These are phyloP conservation scores for Zygnema circumcarinatum DNA, from an alignment of 139 green algal species.

Conservation along the genomic window DNA sequence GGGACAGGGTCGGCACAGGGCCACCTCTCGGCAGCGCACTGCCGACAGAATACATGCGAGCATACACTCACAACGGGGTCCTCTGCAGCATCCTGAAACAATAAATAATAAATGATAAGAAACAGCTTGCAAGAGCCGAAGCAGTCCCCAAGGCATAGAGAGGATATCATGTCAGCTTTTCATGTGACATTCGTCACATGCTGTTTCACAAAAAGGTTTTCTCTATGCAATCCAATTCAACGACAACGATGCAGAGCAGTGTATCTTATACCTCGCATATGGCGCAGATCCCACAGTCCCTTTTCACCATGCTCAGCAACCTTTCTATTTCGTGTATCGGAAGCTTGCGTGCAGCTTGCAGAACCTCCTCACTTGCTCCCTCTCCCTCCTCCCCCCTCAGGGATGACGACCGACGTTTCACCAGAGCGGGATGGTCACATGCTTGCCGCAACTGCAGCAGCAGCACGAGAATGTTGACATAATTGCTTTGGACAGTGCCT, in stretches of 20 bases:
- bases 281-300: not conserved
- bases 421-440: constrained; percentile 87
- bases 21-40: constrained; percentile 42
- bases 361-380: not conserved
- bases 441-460: constrained; percentile 88
- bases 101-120: constrained; percentile 62
- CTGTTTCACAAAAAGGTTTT: too few relatives aligned
- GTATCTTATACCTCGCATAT: not conserved
- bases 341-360: not conserved
- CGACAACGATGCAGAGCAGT: too few relatives aligned
- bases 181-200: too few relatives aligned
- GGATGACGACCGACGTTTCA: constrained; percentile 38
- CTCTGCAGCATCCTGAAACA: constrained; percentile 82
- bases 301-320: constrained; percentile 1
- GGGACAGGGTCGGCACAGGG: not conserved
- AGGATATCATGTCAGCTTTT: too few relatives aligned
- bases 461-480: constrained; percentile 85
- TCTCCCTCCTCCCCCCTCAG: not conserved
- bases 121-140: too few relatives aligned
- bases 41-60: constrained; percentile 81
- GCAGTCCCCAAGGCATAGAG: too few relatives aligned
- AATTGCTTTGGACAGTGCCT: constrained; percentile 66
- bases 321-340: not conserved
- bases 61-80: constrained; percentile 73
- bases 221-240: too few relatives aligned